Conservation (phyloP, 140 eudicot genomes). For the Oenanthe javanica region DNA sequence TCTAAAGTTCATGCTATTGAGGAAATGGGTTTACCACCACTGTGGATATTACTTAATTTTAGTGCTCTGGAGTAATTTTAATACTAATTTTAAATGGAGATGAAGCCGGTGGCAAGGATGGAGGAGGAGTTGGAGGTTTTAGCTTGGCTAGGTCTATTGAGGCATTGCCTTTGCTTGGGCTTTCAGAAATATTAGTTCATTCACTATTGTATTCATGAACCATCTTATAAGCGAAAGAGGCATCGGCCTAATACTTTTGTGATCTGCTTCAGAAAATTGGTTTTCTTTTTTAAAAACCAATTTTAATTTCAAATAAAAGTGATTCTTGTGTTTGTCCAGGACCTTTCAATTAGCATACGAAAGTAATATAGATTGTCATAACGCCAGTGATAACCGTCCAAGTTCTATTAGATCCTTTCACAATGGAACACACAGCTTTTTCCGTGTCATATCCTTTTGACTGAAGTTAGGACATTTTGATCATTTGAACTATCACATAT, state of each 20-base stretch:
- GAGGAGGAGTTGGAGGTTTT: neutral
- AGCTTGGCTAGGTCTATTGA: neutral
- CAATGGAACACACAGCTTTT: too few species aligned
- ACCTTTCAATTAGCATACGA: neutral
- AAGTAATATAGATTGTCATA: neutral
- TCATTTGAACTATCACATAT: neutral
- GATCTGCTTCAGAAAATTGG: neutral
- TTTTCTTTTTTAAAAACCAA: neutral
- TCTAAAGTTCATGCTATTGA: neutral
- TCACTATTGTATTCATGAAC: neutral
- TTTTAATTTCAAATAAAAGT: neutral
- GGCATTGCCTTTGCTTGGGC: neutral
- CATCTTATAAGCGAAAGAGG: neutral
- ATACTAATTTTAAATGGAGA: neutral
- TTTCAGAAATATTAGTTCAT: neutral
- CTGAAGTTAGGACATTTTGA: neutral
- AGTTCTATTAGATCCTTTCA: too few species aligned
- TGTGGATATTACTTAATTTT: neutral
- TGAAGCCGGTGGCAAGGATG: neutral
- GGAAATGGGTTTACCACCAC: neutral
- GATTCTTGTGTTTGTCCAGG: neutral
- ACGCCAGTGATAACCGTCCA: neutral
- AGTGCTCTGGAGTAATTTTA: neutral
- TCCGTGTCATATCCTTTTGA: too few species aligned
- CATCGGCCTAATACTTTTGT: neutral